phyloP scores from a whole-genome alignment of 2,329 filamentous ascomycete species.

The Colletotrichum spaethianum region DNA sequence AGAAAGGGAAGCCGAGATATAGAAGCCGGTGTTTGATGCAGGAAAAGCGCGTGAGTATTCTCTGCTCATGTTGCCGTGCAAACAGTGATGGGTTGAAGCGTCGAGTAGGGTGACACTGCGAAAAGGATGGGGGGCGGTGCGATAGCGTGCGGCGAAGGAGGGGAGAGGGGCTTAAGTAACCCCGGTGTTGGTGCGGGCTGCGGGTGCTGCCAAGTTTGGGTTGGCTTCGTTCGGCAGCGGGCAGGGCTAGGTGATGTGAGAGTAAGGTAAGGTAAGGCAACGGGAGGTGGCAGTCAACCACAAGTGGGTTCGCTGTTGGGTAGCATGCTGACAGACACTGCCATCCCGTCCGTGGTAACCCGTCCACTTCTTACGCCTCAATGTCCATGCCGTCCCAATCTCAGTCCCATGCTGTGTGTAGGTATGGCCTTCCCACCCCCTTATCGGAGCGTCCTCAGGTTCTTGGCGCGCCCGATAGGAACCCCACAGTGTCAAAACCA shows the following conservation, averaged over 20 bases:
- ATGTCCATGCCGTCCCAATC: neutral
- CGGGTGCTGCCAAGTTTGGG: neutral
- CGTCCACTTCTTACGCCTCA: neutral
- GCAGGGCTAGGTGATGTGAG: neutral
- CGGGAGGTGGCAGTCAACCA: neutral
- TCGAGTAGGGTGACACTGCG: conserved; percentile 25
- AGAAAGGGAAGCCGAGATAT: conserved; percentile 35
- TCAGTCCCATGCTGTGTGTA: neutral
- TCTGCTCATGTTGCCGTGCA: conserved; percentile 42
- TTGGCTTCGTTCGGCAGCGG: conserved; percentile 22
- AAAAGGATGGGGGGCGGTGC: conserved; percentile 19
- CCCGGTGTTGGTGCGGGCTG: conserved; percentile 21
- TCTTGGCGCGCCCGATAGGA: neutral
- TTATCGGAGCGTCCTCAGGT: neutral
- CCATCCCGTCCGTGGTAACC: conserved; percentile 1
- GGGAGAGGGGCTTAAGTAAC: conserved; percentile 41
- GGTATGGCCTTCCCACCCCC: no score
- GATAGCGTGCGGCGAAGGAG: conserved; percentile 17
- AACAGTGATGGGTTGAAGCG: conserved; percentile 33
- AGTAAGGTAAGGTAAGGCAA: neutral
- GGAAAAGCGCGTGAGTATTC: conserved; percentile 30
- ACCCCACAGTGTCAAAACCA: neutral
- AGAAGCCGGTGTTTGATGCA: conserved; percentile 32
- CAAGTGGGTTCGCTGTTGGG: neutral
- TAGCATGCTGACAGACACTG: neutral